Base-by-base conservation (phyloP, 2,329 filamentous ascomycete genomes). In the Chrysoporthe cubensis region DNA sequence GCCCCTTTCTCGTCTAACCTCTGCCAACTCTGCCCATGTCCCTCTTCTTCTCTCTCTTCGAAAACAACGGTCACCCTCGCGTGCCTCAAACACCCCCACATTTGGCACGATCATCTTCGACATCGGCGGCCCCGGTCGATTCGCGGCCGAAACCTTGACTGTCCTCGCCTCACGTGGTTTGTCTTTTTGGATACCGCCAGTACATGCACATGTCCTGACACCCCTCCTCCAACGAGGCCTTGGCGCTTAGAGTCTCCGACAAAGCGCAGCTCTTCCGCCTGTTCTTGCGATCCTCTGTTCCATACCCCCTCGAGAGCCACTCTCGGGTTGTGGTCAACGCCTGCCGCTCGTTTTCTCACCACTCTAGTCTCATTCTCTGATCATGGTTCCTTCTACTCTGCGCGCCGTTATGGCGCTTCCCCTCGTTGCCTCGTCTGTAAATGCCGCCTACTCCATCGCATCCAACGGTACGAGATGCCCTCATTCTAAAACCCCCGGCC, bases 391-490 rank as follows among this genome's bases (percentile, higher is more conserved):
- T n/a, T 13, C 59, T 26, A 52, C 40, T 18, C 13, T 68, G 44
- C 62, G 66, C 59, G 68, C 68, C 63, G 62, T 46, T 54, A 8
- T 66, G 62, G 68, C 62, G 66, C 46, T 66, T 32, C 62, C 66
- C 26, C 32, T 67, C 16, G 43, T 70, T 8, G 66, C 66, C 34
- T 50, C 59, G 3, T 44, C 64, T 14, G 68, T 54, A 44, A 34
- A 62, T 52, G 68, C 68, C 8, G 58, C 62, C 50, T 70, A 70
- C 16, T 68, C 68, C 5, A 70, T 70, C 43, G 52, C 62, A 32
- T 63, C 59, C 11, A 43, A 32, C 8, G 42, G 68, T 70, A 68
- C n/a, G 65, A 64, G 14, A 48, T 43, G 50, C 34, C 59, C 42
- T 40, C 52, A 26, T 56, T 14, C 48, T 26, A 34, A 9, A 3